Conservation (phyloP, 2,329 filamentous ascomycete genomes). For the Westerdykella sp. region DNA sequence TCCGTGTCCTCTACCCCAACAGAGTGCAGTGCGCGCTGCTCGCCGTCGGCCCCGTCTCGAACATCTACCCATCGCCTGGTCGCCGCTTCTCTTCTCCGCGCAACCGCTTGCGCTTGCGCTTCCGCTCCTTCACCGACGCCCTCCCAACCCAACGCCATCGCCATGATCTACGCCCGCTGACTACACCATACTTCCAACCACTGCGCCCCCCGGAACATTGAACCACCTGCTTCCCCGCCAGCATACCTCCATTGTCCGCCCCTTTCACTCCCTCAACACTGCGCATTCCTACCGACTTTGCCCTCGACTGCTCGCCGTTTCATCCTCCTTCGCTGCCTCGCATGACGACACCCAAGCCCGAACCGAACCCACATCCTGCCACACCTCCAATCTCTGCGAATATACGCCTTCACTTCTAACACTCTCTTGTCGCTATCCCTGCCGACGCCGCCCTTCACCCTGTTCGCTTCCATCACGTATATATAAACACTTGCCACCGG, state of each 20-base stretch:
- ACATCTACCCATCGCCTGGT: not conserved
- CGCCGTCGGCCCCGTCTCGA: not conserved
- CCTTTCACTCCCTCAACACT: not conserved
- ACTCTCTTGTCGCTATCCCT: not conserved
- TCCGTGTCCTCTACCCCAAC: not conserved
- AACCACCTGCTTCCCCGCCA: slow-evolving; percentile 8
- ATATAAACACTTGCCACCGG: slow-evolving; percentile 1
- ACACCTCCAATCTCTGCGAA: too few relatives aligned
- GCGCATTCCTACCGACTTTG: slow-evolving; percentile 18
- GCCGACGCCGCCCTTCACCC: not conserved
- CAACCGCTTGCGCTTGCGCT: not conserved
- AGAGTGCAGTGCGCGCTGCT: too few relatives aligned
- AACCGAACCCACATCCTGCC: slow-evolving; percentile 6
- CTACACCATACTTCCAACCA: slow-evolving; percentile 1
- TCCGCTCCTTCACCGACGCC: slow-evolving; percentile 3
- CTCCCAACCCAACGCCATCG: too few relatives aligned
- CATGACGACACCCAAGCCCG: slow-evolving; percentile 26
- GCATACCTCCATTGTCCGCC: slow-evolving; percentile 2
- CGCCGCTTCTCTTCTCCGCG: slow-evolving; percentile 1
- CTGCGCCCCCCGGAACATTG: slow-evolving; percentile 5
- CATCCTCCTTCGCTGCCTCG: slow-evolving; percentile 13
- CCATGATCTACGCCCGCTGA: not conserved
- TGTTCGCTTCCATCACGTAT: not conserved
- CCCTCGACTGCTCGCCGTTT: slow-evolving; percentile 19
- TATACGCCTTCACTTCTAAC: too few relatives aligned